Percentiles rank a stretch among this genome's conserved stretches.
Evolutionary conservation across 177 flowering plant species (phyloP).

Genomic region (Vitis hybrid): DNA sequence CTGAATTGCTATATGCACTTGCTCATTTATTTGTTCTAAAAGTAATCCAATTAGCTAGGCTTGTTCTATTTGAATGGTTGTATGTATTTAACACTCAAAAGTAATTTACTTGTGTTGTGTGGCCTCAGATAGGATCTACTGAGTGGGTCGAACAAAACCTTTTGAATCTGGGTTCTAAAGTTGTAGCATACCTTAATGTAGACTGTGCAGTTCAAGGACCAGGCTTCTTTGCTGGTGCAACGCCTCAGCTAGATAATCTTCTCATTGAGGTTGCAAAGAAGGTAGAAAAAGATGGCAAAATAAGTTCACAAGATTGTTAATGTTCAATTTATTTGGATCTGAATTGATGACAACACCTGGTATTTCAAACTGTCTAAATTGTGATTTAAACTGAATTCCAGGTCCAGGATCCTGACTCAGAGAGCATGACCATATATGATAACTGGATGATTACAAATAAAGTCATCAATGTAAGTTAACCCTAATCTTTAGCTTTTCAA

Average conservation of each 20-base stretch:
- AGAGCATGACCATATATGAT: conserved; percentile 46
- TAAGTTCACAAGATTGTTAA: neutral
- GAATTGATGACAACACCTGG: conserved; percentile 2
- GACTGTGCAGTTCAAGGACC: too few species aligned
- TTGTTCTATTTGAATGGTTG: too few species aligned
- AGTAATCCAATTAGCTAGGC: too few species aligned
- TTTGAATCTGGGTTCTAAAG: too few species aligned
- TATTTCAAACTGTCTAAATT: neutral
- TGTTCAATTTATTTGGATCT: neutral
- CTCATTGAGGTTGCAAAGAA: conserved; percentile 71
- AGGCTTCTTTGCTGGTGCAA: conserved; percentile 77
- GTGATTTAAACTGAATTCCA: conserved; percentile 27
- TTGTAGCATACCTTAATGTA: conserved; percentile 82
- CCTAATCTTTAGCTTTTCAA: neutral
- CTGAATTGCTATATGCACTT: too few species aligned
- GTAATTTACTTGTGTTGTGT: neutral
- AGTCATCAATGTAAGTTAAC: conserved; percentile 47
- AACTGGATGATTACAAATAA: conserved; percentile 48
- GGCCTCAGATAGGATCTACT: too few species aligned
- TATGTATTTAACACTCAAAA: neutral
- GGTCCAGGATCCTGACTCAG: conserved; percentile 84
- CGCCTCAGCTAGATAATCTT: conserved; percentile 91
- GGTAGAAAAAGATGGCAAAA: conserved; percentile 35
- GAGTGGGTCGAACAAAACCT: too few species aligned
- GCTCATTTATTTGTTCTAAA: too few species aligned